Percentiles rank a stretch among this genome's conserved stretches.
Evolutionary conservation across 768 basidiomycete species (phyloP).

Genomic region (Amanita fuliginea): DNA sequence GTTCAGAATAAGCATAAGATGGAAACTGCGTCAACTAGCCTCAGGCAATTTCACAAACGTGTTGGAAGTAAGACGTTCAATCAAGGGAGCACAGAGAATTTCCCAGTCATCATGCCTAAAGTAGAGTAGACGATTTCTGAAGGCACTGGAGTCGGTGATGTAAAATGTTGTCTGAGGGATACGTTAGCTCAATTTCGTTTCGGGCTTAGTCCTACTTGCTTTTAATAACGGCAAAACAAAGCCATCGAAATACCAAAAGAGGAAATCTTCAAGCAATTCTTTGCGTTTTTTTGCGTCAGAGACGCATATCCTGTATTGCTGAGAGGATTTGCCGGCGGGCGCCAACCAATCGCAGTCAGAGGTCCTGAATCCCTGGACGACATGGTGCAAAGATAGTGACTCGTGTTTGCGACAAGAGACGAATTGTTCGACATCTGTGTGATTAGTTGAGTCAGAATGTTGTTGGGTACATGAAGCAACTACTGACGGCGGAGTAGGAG

Average conservation of each 20-base stretch:
- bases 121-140: constrained; percentile 74
- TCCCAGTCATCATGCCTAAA: constrained; percentile 95
- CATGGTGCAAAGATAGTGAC: constrained; percentile 58
- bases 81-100: constrained; percentile 68
- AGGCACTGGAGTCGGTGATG: constrained; percentile 83
- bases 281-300: constrained; percentile 66
- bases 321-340: constrained; percentile 24
- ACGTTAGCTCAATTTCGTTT: neutral
- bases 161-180: constrained; percentile 76
- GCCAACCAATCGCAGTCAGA: constrained; percentile 75
- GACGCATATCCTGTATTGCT: constrained; percentile 41
- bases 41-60: constrained; percentile 64
- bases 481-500: constrained; percentile 44
- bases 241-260: constrained; percentile 92
- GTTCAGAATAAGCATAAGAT: constrained; percentile 1
- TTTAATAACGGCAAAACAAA: constrained; percentile 72
- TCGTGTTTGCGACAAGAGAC: constrained; percentile 75
- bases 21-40: constrained; percentile 24
- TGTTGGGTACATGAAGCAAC: neutral
- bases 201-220: constrained; percentile 28
- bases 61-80: constrained; percentile 56
- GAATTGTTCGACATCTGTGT: constrained; percentile 56
- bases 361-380: constrained; percentile 68
- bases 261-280: constrained; percentile 77
- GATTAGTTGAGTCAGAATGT: neutral